Base-by-base conservation (phyloP, 1,284 basidiomycete species). In the Boletellus dicymbophilus region DNA sequence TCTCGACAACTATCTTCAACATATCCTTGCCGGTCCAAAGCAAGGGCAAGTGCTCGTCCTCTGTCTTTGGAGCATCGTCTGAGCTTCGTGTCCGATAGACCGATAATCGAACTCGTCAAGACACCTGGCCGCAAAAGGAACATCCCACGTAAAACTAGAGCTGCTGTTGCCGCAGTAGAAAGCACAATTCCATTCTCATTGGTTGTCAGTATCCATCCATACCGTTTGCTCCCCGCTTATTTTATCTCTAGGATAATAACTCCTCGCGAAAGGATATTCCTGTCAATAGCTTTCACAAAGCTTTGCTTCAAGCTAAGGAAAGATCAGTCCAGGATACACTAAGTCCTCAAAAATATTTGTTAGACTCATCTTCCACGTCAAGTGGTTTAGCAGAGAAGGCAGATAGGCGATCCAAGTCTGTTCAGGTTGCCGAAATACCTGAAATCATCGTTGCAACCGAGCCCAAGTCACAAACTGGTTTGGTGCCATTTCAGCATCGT, bases 41-140 rank as follows among this genome's bases (percentile, higher is more conserved):
- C 77, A 82, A 69, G 85, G 82, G 89, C 88, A 41, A 46, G 50
- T 55, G 30, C 20, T 36, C 31, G 37, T 22, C 48, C 33, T 23
- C 27, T 37, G 26, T 9, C 15, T 27, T 13, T 6, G 9, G 3
- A 20, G 40, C 2, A 25, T n/a, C 52, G 23, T 13, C 10, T 33
- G 12, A 48, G 42, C 45, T 55, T 41, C 51, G 8, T 9, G 4
- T 28, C 22, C 2, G 48, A 7, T 56, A 91, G 88, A 48, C 77
- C 81, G 13, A 76, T 91, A 13, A 84, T 89, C 47, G 88, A 91
- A 48, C 76, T 92, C n/a, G 80, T 91, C 8, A 92, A 92, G 70
- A 92, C 90, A 3, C 89, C 89, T 23, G 83, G 84, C 30, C 79
- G 88, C 31, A 88, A 80, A 68, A 85, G 78, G 68, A 75, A 74